Base-by-base conservation (phyloP, 2,329 filamentous ascomycete genomes). In the Aspergillus alliaceus region DNA sequence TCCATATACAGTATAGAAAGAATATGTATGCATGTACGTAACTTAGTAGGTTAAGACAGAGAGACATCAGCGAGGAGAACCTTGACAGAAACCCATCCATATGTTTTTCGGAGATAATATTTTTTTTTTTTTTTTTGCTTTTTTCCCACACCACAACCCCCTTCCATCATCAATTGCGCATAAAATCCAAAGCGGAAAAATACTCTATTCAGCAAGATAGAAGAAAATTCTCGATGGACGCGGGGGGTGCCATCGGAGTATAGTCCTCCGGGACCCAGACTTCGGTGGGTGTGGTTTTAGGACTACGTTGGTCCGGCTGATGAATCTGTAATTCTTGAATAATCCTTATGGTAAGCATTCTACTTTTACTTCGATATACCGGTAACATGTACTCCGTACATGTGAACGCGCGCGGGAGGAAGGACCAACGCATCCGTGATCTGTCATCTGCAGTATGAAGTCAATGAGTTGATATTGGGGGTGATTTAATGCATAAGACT, bases 201-300 rank as follows among this genome's bases (percentile, higher is more conserved):
- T 31, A 48, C 44, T 48, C 32, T 31, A 48, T 32, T 48, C 5
- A 48, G 44, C 7, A 47, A 47, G 14, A 15, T 29, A 31, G 6
- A 18, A 52, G 29, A 53, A 42, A 53, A 56, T 51, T 51, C 31
- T 52, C 22, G 35, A 31, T 27, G 20, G 27, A 37, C 42, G 22
- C 53, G 18, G 40, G 34, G 35, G 35, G 44, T 48, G 44, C 27
- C 24, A 32, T 58, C 65, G 65, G 65, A 67, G 62, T 64, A 65
- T 54, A 55, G 65, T 67, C 62, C 62, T 67, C 65, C 65, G 65
- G 53, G 54, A 59, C 24, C 48, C 54, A 54, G 51, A 44, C 34
- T 48, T 32, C 44, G 44, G 44, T 48, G 44, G n/a, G 44, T 48
- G 44, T 20, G 25, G 44, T 20, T n/a, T n/a, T 18, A 48, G 44